Evolutionary conservation across 1,139 yeast genomes (phyloP).

Genomic region (Pichia sp.): DNA sequence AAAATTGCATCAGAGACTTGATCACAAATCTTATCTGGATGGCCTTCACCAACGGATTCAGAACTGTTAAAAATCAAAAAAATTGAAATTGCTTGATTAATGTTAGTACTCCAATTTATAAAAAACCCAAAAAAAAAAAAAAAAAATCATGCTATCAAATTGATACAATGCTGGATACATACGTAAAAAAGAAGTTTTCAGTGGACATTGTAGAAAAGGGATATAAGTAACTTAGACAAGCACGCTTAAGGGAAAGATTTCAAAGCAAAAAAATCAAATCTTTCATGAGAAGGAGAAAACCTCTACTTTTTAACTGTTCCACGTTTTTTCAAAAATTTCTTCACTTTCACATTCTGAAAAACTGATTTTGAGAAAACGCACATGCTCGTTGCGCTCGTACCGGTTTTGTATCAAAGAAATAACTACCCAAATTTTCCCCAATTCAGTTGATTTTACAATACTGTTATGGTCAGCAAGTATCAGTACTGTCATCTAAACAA

Average conservation of each 20-base stretch:
- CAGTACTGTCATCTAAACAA: no score
- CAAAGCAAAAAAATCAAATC: background rate
- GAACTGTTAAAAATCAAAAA: slow-evolving; percentile 56
- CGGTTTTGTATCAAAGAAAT: background rate
- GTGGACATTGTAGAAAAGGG: slow-evolving; percentile 19
- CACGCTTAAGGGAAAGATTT: background rate
- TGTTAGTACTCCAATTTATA: background rate
- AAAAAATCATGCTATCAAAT: background rate
- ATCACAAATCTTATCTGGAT: slow-evolving; percentile 99
- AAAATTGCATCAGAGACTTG: slow-evolving; percentile 98
- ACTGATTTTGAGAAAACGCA: background rate
- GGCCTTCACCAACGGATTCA: slow-evolving; percentile 98
- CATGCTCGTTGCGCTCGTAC: background rate
- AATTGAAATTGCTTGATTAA: background rate
- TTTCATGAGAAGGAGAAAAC: background rate
- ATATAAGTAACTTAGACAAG: background rate
- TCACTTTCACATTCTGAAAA: background rate
- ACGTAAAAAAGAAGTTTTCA: slow-evolving; percentile 30
- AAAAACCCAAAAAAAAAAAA: background rate
- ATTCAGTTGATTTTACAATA: no score
- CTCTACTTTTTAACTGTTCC: background rate
- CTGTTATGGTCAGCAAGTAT: no score
- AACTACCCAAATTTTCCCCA: no score
- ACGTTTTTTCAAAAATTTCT: background rate
- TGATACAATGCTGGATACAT: slow-evolving; percentile 8